phyloP scores from a whole-genome alignment of 2,329 filamentous ascomycete species.

The Sporothrix pallida region DNA sequence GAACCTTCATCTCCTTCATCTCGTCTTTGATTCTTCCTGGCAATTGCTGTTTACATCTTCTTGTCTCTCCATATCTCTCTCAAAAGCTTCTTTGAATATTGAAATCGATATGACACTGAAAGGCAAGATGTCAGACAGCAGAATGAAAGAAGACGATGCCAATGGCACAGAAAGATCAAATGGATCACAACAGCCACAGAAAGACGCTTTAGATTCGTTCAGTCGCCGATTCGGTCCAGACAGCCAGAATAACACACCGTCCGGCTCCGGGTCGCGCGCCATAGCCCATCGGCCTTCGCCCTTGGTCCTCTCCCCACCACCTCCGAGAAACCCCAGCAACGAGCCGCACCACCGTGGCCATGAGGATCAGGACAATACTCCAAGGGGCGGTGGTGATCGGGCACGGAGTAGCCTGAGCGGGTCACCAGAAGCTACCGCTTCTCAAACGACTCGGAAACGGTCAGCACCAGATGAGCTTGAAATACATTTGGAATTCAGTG shows the following conservation, averaged over 20 bases:
- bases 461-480: neutral
- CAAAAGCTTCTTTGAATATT: neutral
- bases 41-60: neutral
- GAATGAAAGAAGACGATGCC: neutral
- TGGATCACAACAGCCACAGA: neutral
- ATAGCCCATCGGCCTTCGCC: slow-evolving; percentile 14
- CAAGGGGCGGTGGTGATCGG: neutral
- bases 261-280: neutral
- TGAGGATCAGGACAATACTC: neutral
- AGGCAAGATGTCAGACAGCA: neutral
- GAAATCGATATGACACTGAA: neutral
- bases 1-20: neutral
- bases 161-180: neutral
- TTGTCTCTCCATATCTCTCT: neutral
- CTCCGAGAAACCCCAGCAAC: neutral
- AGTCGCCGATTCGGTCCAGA: neutral
- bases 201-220: neutral
- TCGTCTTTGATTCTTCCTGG: too few species aligned
- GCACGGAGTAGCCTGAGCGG: neutral
- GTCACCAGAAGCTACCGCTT: neutral
- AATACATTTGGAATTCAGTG: neutral
- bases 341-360: neutral
- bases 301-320: neutral
- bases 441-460: neutral
- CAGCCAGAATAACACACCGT: neutral